Evolutionary conservation across 768 basidiomycete genomes (phyloP).

Genomic region (Coprinopsis marcescibilis): DNA sequence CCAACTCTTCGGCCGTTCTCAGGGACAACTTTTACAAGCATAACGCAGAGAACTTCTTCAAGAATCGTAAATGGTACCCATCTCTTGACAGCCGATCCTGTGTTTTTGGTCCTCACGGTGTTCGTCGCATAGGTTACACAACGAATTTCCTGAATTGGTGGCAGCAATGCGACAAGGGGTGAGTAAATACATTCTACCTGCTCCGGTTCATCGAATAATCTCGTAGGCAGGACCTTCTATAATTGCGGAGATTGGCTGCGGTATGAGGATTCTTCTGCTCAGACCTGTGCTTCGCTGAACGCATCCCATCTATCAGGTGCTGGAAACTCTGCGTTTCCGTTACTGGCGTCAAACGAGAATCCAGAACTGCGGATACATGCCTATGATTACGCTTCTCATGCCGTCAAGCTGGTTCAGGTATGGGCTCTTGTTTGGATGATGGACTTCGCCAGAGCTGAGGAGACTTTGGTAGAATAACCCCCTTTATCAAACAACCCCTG

Average conservation of each 20-base stretch:
- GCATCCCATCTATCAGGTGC: slow-evolving; percentile 49
- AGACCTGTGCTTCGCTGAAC: not conserved
- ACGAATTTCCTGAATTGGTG: slow-evolving; percentile 91
- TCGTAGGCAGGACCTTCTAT: slow-evolving; percentile 67
- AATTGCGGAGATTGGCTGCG: slow-evolving; percentile 90
- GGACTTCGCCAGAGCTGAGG: too few relatives aligned
- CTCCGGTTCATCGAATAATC: slow-evolving; percentile 6
- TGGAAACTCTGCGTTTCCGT: slow-evolving; percentile 91
- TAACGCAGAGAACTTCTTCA: slow-evolving; percentile 87
- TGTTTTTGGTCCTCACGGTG: slow-evolving; percentile 10
- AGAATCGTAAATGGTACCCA: slow-evolving; percentile 85
- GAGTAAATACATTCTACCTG: slow-evolving; percentile 8
- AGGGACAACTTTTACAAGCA: slow-evolving; percentile 94
- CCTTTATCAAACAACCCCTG: slow-evolving; percentile 59
- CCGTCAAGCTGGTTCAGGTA: slow-evolving; percentile 86
- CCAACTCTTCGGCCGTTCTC: slow-evolving; percentile 16
- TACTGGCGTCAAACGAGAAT: slow-evolving; percentile 80
- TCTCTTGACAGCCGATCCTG: not conserved
- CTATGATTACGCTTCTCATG: slow-evolving; percentile 87
- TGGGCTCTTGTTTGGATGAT: too few relatives aligned
- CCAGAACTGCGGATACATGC: slow-evolving; percentile 68
- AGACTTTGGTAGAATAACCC: slow-evolving; percentile 75
- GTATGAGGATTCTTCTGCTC: slow-evolving; percentile 31
- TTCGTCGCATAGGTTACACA: slow-evolving; percentile 56
- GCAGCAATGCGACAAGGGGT: slow-evolving; percentile 64